Base-by-base conservation (phyloP, 2,329 filamentous ascomycete species). In the Eutypella sp. region DNA sequence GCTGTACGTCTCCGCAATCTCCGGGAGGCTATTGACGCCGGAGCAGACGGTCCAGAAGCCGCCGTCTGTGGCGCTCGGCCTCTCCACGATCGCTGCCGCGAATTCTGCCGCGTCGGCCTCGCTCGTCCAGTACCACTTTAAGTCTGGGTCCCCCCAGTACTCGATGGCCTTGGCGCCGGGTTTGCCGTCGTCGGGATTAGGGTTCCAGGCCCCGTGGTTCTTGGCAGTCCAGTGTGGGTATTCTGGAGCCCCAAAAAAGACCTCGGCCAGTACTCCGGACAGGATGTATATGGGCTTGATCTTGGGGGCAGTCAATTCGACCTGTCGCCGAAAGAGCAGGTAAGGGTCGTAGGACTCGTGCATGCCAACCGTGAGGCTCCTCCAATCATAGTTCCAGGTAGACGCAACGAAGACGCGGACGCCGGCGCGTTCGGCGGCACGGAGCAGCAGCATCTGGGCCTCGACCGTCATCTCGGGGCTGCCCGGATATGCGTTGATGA, bases 341-440 rank as follows among this genome's bases (percentile, higher is more conserved):
- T 58, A 57, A 0, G 57, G 29, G 45, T 68, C 64, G 48, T 69
- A 69, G n/a, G 47, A 47, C 41, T 67, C 61, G 24, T 58, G 49
- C 9, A 61, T 52, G 18, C 62, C 58, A 2, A 66, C 54, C 11
- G 48, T 39, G 24, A 61, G 43, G 19, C 37, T 20, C 4, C 47
- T 50, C 49, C 45, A 54, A 43, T 52, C 49, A 18, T 40, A 40
- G 37, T 43, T 56, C 53, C 49, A 56, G 34, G 38, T 47, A 29
- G 49, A 43, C 18, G 49, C n/a, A n/a, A 52, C 47, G 33, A 49
- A 54, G 33, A 48, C 37, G 10, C 41, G 61, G 41, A 68, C 53
- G 1, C 58, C 56, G 5, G 65, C 66, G 5, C 63, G 54, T 48
- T 68, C 67, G 1, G 61, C 62, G 3, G 66, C 66, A 6, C 63